These are phyloP conservation scores for Boletus fagicola DNA, from an alignment of 768 basidiomycete species.

Conservation along the genomic window DNA sequence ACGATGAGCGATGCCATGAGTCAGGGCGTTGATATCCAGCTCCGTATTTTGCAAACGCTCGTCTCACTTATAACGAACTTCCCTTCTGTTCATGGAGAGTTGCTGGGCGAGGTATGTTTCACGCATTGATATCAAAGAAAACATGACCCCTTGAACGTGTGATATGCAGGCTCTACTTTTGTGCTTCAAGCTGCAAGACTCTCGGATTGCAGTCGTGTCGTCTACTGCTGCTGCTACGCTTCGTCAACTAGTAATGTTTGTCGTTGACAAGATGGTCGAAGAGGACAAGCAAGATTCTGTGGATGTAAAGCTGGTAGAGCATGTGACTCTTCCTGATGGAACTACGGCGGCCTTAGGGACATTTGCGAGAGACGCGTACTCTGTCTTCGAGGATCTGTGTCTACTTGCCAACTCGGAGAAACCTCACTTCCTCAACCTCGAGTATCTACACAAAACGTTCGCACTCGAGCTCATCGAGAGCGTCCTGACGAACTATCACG, in stretches of 20 bases:
- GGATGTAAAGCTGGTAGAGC: slow-evolving; percentile 21
- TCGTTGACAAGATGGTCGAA: slow-evolving; percentile 89
- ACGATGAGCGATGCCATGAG: slow-evolving; percentile 87
- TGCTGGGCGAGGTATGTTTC: slow-evolving; percentile 74
- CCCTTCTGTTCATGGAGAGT: slow-evolving; percentile 70
- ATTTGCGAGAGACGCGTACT: slow-evolving; percentile 80
- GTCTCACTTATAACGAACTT: slow-evolving; percentile 91
- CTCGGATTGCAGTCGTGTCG: slow-evolving; percentile 92
- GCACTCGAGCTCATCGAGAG: slow-evolving; percentile 97
- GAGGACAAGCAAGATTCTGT: slow-evolving; percentile 55
- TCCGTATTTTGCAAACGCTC: slow-evolving; percentile 89
- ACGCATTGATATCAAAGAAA: neutral
- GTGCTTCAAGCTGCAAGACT: slow-evolving; percentile 95
- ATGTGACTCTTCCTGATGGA: slow-evolving; percentile 67
- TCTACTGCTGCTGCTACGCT: slow-evolving; percentile 96
- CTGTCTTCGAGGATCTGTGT: slow-evolving; percentile 91
- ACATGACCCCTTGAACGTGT: neutral
- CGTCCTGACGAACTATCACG: slow-evolving; percentile 88
- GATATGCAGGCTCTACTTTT: slow-evolving; percentile 74
- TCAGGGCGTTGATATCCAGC: slow-evolving; percentile 95
- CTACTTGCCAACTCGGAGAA: slow-evolving; percentile 80
- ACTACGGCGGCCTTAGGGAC: slow-evolving; percentile 61
- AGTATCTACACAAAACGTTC: slow-evolving; percentile 86
- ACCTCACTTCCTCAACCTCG: slow-evolving; percentile 78
- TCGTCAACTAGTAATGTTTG: slow-evolving; percentile 95